These are phyloP conservation scores for Paratinospora sagittata DNA, from an alignment of 164 flowering plant species.

Conservation along the genomic window DNA sequence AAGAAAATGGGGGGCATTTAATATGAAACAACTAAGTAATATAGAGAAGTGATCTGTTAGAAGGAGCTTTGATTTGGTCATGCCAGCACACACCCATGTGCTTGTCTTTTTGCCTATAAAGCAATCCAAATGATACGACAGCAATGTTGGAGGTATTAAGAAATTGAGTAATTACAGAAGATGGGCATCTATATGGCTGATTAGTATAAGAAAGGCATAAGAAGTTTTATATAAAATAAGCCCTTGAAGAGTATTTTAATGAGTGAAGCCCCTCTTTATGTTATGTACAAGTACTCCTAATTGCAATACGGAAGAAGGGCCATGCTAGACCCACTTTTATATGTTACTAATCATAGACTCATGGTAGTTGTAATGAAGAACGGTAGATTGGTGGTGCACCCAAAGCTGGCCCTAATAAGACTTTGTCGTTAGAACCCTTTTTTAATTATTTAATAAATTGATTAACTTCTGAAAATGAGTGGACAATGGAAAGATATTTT, in stretches of 20 bases:
- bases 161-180: constrained; percentile 5
- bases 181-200: not conserved
- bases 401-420: too few relatives aligned
- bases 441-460: too few relatives aligned
- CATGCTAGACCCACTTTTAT: not conserved
- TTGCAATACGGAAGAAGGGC: not conserved
- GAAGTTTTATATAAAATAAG: too few relatives aligned
- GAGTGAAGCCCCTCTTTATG: too few relatives aligned
- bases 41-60: constrained; percentile 10
- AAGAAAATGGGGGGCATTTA: constrained; percentile 5
- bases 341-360: too few relatives aligned
- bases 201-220: not conserved
- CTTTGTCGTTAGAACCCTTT: too few relatives aligned
- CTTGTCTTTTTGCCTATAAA: constrained; percentile 22
- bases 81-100: constrained; percentile 45
- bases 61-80: constrained; percentile 16
- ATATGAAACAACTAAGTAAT: constrained; percentile 19
- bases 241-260: too few relatives aligned
- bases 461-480: too few relatives aligned
- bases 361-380: too few relatives aligned
- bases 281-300: not conserved
- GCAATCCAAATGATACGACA: constrained; percentile 13
- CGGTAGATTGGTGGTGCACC: too few relatives aligned
- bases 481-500: too few relatives aligned
- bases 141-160: constrained; percentile 9